Conservation (phyloP, 2,329 filamentous ascomycete genomes). For the Elsinoe perseae region DNA sequence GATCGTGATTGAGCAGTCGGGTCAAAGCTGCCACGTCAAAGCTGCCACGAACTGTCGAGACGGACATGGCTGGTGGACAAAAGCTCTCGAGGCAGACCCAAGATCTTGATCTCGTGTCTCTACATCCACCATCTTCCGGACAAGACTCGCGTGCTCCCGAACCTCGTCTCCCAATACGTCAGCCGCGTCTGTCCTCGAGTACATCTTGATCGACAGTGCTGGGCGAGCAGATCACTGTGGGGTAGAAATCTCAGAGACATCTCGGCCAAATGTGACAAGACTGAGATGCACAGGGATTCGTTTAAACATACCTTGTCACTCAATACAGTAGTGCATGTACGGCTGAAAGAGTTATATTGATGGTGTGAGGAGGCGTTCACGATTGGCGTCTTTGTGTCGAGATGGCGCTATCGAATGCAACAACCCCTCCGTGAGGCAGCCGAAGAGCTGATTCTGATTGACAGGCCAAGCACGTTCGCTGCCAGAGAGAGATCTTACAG, state of each 20-base stretch:
- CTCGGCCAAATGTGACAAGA: conserved; percentile 7
- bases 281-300: conserved; percentile 10
- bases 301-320: not conserved
- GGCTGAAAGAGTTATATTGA: not conserved
- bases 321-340: not conserved
- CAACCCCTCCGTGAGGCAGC: not conserved
- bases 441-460: not conserved
- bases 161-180: conserved; percentile 1
- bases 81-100: not conserved
- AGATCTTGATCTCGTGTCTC: not conserved
- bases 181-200: not conserved
- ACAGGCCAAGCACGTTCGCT: not conserved
- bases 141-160: not conserved
- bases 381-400: conserved; percentile 2
- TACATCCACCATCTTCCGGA: not conserved
- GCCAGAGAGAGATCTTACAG: not conserved
- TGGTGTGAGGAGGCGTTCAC: not conserved
- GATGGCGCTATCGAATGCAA: conserved; percentile 10
- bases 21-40: too few species aligned
- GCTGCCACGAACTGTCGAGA: not conserved
- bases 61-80: not conserved
- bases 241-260: conserved; percentile 13
- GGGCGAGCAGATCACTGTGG: conserved; percentile 10
- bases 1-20: not conserved
- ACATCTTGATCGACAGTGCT: conserved; percentile 6